Base-by-base conservation (phyloP, 495 filamentous ascomycete genomes). In the Stereocaulon alpinum region DNA sequence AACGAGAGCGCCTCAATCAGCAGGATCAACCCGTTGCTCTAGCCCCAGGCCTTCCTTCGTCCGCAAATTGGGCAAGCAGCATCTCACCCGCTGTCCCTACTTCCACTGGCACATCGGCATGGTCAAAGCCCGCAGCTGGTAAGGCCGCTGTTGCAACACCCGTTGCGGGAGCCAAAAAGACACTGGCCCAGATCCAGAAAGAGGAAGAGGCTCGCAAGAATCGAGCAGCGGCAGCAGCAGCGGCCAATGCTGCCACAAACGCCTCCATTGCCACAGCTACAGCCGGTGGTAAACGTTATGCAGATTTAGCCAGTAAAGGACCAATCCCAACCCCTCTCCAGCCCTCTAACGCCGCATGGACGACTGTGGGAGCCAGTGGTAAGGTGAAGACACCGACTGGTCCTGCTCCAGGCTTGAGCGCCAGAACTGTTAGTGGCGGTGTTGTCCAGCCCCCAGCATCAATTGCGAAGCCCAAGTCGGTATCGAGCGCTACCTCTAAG, bases 201-300 rank as follows among this genome's bases (percentile, higher is more conserved):
- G 93, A 98, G 74, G 93, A 98, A 65, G 93, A 97, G 68, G 78
- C 80, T 30, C 87, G 90, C 53, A 96, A 97, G 78, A 84, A 85
- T 64, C 81, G 82, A 45, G 69, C 77, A 50, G 79, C 79, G 18
- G 73, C 76, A 18, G 82, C 82, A n/a, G 76, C 76, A 6, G 76
- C 80, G 15, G 80, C 77, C 12, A 76, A 77, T 40, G 79, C 82
- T 48, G 66, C 74, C 0, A 66, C 65, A 9, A 69, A 41, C 55
- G 74, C 79, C 5, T 68, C 71, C 11, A 77, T 77, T 32, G 76
- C 76, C 6, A 67, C 76, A 9, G 66, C 78, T n/a, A 68, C 73
- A 15, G 72, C 82, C 24, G 75, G 77, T 43, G 87, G 87, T 18
- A 98, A 97, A 74, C 83, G 93, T 18, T 98, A 98, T 73, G 94